Conservation (phyloP, 1,284 basidiomycete species). For the Apiotrichum domesticum region DNA sequence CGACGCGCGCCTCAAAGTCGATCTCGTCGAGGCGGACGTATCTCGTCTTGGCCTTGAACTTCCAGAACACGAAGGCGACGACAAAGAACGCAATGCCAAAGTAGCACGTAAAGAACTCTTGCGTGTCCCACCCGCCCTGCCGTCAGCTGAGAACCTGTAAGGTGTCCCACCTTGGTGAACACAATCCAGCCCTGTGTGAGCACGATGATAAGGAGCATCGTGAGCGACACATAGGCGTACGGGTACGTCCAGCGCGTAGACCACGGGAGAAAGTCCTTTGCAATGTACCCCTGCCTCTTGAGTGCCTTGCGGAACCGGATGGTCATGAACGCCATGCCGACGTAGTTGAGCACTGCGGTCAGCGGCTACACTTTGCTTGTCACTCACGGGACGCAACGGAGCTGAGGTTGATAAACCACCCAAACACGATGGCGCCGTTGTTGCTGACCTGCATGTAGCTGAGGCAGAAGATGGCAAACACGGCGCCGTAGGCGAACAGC, state of each 20-base stretch:
- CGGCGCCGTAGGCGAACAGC: constrained; percentile 6
- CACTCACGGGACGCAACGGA: constrained; percentile 6
- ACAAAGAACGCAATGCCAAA: constrained; percentile 14
- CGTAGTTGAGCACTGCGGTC: constrained; percentile 9
- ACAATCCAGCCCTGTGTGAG: constrained; percentile 18
- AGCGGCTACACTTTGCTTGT: too few relatives aligned
- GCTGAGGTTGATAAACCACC: constrained; percentile 16
- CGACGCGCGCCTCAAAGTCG: constrained; percentile 12
- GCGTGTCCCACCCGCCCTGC: constrained; percentile 10
- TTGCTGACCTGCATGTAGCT: constrained; percentile 15
- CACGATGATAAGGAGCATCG: constrained; percentile 5
- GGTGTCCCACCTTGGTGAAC: constrained; percentile 1
- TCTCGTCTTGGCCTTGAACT: constrained; percentile 12
- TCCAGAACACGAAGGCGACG: constrained; percentile 16
- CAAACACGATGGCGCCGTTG: constrained; percentile 10
- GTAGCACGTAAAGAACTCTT: constrained; percentile 13
- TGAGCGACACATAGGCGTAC: constrained; percentile 11
- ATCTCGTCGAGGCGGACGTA: constrained; percentile 4
- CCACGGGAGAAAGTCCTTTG: constrained; percentile 11
- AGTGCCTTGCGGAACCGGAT: background rate
- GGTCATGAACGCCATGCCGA: constrained; percentile 6
- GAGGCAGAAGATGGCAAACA: constrained; percentile 10
- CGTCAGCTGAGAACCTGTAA: too few relatives aligned
- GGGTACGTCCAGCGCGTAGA: constrained; percentile 4
- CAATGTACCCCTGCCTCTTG: background rate